Base-by-base conservation (phyloP, 2,329 filamentous ascomycete genomes). In the Gremmenia infestans region DNA sequence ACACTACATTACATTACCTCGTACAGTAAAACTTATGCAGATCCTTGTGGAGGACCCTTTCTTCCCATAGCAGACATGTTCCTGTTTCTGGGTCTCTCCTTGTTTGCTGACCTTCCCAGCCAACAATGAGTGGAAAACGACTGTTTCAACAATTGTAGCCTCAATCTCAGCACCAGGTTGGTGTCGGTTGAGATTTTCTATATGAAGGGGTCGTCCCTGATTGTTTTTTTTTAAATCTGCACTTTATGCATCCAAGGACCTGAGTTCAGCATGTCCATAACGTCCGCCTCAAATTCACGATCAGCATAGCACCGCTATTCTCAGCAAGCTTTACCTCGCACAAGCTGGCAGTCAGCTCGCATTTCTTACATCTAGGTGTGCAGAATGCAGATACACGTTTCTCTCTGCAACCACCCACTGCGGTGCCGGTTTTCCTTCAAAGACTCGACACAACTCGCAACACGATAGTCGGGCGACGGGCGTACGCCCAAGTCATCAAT, bases 401-500 rank as follows among this genome's bases (percentile, higher is more conserved):
- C 22, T 19, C 22, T 43, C 53, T 55, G 48, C 53, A 55, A 51
- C 48, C 35, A 52, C 48, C 53, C 53, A 28, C 35, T 32, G n/a
- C 43, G 19, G 23, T 48, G 28, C 48, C 32, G 36, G 14, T 15
- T 50, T 50, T 50, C 15, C 25, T 39, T 17, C 40, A 37, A 50
- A 32, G 45, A 53, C 32, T 50, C 43, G 47, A 46, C 40, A 53
- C 37, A 40, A 17, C 23, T 35, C 51, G 50, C 14, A n/a, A 25
- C 36, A 50, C 39, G 49, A n/a, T 42, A n/a, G 28, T 50, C 40
- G 54, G 50, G 54, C 50, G 42, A 5, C 15, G n/a, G 12, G 28
- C 28, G 53, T 45, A 55, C 48, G 42, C 48, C 46, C 43, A 56
- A 28, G 45, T 52, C 54, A 49, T 53, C 35, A 40, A 48, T 32